Conservation (phyloP, 129 eudicot species). For the Flaveria linearis region DNA sequence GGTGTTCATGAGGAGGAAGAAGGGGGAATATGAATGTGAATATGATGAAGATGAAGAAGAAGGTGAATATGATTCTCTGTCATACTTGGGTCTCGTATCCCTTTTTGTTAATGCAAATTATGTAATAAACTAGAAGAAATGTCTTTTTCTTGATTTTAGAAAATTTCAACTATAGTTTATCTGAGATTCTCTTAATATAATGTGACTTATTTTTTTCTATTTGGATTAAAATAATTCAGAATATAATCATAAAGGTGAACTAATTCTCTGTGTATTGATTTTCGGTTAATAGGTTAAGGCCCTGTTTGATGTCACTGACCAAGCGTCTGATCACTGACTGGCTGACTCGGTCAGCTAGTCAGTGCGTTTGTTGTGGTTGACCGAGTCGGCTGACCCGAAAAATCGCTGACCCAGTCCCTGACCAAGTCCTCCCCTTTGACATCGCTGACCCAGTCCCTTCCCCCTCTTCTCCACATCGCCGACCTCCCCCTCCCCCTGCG, state of each 20-base stretch:
- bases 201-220: background rate
- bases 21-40: constrained; percentile 7
- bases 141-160: constrained; percentile 34
- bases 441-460: no score
- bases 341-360: no score
- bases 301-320: no score
- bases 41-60: background rate
- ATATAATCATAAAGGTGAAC: background rate
- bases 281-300: no score
- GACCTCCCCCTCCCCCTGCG: no score
- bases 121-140: constrained; percentile 17
- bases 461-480: no score
- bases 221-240: background rate
- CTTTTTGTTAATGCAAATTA: constrained; percentile 22
- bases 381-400: no score
- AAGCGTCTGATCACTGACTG: no score
- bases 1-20: background rate
- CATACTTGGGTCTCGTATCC: constrained; percentile 19
- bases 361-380: no score
- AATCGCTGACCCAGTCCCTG: no score
- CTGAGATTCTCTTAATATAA: constrained; percentile 33
- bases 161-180: constrained; percentile 8
- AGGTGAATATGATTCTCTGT: constrained; percentile 36
- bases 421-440: no score
- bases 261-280: no score